A percentile compares a stretch with the other conserved stretches of the same genome.
Conservation (phyloP, 140 eudicot species). For the Senecio squalidus region DNA sequence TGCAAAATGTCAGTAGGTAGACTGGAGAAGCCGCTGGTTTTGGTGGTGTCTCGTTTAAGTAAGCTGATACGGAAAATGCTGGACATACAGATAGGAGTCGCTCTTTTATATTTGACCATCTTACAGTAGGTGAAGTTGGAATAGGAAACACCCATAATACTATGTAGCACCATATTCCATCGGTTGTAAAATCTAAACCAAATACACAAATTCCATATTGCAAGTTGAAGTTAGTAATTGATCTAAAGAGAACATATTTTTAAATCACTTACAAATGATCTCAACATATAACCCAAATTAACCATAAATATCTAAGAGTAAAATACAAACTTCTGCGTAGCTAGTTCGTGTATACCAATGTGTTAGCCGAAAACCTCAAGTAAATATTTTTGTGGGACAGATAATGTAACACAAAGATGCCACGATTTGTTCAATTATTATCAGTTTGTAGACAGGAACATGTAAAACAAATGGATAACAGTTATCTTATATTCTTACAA, state of each 20-base stretch:
- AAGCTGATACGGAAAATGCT: slow-evolving; percentile 50
- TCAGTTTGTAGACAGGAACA: too few relatives aligned
- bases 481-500: too few relatives aligned
- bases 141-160: slow-evolving; percentile 74
- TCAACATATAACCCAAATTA: not conserved
- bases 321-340: not conserved
- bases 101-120: slow-evolving; percentile 70
- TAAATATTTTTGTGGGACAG: not conserved
- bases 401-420: too few relatives aligned
- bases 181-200: slow-evolving; percentile 68
- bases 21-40: slow-evolving; percentile 43
- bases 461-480: not conserved
- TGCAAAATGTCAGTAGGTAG: slow-evolving; percentile 56
- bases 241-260: not conserved
- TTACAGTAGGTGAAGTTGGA: slow-evolving; percentile 34
- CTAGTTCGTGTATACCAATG: not conserved
- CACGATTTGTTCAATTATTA: too few relatives aligned
- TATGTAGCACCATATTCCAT: slow-evolving; percentile 76
- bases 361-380: slow-evolving; percentile 1
- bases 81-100: slow-evolving; percentile 76
- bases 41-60: slow-evolving; percentile 41
- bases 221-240: not conserved
- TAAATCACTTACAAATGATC: not conserved
- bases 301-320: not conserved
- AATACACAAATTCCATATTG: not conserved